A percentile compares a stretch with the other conserved stretches of the same genome.
These are phyloP conservation scores for Pichia sp. DNA, from an alignment of 1,139 yeast genomes.

Conservation along the genomic window DNA sequence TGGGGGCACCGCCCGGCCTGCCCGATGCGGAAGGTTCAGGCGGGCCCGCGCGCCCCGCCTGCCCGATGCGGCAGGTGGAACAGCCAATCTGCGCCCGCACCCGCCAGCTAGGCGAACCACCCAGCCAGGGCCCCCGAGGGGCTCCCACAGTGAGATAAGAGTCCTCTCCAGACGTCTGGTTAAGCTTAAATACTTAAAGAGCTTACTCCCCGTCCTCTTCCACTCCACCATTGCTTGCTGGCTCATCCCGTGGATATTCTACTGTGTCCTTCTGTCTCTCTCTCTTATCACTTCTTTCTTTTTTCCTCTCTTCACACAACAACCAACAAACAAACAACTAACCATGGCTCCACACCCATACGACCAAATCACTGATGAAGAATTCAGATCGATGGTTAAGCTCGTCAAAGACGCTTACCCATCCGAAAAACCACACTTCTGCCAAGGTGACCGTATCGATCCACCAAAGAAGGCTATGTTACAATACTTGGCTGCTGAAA, in stretches of 20 bases:
- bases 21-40: no score
- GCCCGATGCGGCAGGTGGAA: conserved; percentile 1
- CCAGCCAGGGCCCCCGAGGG: no score
- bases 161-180: no score
- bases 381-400: conserved; percentile 62
- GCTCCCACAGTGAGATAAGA: no score
- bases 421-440: conserved; percentile 53
- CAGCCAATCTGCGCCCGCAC: no score
- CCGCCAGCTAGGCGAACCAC: background rate
- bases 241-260: no score
- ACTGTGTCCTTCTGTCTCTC: no score
- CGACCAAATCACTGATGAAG: conserved; percentile 66
- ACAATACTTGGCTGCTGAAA: conserved; percentile 67
- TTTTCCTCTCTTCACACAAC: background rate
- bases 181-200: background rate
- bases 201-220: background rate
- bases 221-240: background rate
- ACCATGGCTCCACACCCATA: conserved; percentile 47
- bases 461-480: conserved; percentile 81
- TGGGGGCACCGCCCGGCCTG: no score
- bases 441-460: conserved; percentile 70
- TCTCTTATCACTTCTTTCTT: no score
- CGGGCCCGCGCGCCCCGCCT: conserved; percentile 4
- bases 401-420: conserved; percentile 56
- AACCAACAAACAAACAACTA: background rate